Evolutionary conservation across 2,329 filamentous ascomycete genomes (phyloP).

Genomic region (Paecilomyces formosus): DNA sequence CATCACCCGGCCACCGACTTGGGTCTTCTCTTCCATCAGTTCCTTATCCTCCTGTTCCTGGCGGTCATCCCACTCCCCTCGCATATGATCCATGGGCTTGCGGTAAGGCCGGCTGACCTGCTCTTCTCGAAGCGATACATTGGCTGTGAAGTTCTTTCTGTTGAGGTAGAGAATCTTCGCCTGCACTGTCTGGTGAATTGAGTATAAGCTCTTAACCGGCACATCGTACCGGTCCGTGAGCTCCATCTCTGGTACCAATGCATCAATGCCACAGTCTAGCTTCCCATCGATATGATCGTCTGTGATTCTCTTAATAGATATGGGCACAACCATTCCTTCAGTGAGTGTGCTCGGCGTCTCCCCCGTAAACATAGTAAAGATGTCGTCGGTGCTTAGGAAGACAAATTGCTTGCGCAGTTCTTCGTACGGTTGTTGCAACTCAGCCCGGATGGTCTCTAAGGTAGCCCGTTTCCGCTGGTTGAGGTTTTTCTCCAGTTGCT

Average conservation of each 20-base stretch:
- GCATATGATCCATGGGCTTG: constrained; percentile 61
- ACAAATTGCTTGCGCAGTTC: constrained; percentile 79
- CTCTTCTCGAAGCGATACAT: constrained; percentile 77
- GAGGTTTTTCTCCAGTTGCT: constrained; percentile 87
- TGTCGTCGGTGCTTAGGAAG: constrained; percentile 62
- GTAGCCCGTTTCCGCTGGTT: constrained; percentile 93
- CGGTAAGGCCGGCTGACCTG: constrained; percentile 66
- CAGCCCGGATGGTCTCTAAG: constrained; percentile 89
- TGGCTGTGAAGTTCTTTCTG: constrained; percentile 74
- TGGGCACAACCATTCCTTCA: constrained; percentile 87
- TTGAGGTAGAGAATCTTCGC: constrained; percentile 85
- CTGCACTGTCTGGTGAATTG: constrained; percentile 73
- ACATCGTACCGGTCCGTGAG: constrained; percentile 63
- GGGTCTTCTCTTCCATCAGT: constrained; percentile 76
- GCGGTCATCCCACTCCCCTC: constrained; percentile 78
- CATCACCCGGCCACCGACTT: constrained; percentile 74
- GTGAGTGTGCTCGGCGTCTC: constrained; percentile 78
- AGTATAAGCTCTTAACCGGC: constrained; percentile 65
- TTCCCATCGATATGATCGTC: constrained; percentile 90
- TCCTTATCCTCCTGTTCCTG: constrained; percentile 78
- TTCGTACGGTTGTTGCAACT: constrained; percentile 88
- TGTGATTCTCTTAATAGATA: constrained; percentile 80
- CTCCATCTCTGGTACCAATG: constrained; percentile 74
- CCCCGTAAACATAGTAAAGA: constrained; percentile 95
- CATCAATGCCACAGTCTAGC: constrained; percentile 90